These are phyloP conservation scores for Drosera capensis DNA, from an alignment of 148 eudicot genomes.

Conservation along the genomic window DNA sequence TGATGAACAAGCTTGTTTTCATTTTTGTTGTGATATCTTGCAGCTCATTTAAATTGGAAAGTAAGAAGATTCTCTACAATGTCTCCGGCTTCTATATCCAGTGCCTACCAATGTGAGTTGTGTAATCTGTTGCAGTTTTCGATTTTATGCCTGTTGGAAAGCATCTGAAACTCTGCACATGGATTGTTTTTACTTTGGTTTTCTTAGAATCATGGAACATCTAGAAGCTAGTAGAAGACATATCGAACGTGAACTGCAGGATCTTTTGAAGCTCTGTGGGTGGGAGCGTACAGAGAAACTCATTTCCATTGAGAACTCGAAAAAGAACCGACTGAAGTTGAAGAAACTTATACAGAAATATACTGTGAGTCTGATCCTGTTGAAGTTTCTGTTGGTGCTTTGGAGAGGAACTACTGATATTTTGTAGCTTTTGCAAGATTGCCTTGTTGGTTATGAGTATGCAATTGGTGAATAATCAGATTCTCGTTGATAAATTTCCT, in stretches of 20 bases:
- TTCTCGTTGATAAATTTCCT: too few relatives aligned
- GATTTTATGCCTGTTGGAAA: neutral
- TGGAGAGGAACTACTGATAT: neutral
- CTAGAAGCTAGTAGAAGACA: slow-evolving; percentile 36
- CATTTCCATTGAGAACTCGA: slow-evolving; percentile 47
- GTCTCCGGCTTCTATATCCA: slow-evolving; percentile 73
- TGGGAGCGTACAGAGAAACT: slow-evolving; percentile 58
- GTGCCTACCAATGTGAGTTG: slow-evolving; percentile 63
- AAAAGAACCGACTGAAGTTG: slow-evolving; percentile 58
- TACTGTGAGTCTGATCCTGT: slow-evolving; percentile 43
- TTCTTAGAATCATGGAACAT: slow-evolving; percentile 45
- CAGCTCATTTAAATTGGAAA: slow-evolving; percentile 50
- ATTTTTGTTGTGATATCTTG: slow-evolving; percentile 10
- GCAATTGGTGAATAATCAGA: too few relatives aligned
- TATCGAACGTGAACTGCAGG: slow-evolving; percentile 51
- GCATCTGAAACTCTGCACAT: neutral
- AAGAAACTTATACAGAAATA: slow-evolving; percentile 61
- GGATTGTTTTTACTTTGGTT: too few relatives aligned
- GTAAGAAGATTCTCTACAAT: slow-evolving; percentile 57
- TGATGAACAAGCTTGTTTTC: neutral
- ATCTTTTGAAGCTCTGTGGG: slow-evolving; percentile 40
- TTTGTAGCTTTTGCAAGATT: too few relatives aligned
- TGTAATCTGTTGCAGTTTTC: neutral
- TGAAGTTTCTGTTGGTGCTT: neutral
- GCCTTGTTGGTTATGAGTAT: too few relatives aligned